Evolutionary conservation across 179 eudicot species (phyloP).

Genomic region (Drosera spatulata): DNA sequence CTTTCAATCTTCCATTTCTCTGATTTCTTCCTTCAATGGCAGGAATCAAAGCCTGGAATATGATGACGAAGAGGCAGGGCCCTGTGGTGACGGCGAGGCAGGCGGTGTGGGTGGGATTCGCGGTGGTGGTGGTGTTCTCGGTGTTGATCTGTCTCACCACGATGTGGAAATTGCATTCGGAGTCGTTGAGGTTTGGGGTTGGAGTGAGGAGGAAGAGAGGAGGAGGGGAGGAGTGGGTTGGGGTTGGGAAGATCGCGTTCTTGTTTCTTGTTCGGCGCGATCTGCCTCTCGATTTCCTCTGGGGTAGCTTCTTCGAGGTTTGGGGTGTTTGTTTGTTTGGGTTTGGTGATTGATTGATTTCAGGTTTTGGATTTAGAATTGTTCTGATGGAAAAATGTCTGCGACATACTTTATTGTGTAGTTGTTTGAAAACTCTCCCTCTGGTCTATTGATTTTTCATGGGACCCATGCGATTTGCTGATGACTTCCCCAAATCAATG

Average conservation of each 20-base stretch:
- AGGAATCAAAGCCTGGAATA: constrained; percentile 1
- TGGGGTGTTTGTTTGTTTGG: constrained; percentile 1
- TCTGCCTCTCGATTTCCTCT: constrained; percentile 87
- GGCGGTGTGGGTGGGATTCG: constrained; percentile 30
- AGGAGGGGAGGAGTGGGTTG: constrained; percentile 18
- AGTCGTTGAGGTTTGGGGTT: constrained; percentile 5
- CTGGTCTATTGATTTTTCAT: too few relatives aligned
- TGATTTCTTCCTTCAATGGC: constrained; percentile 6
- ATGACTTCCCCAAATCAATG: too few relatives aligned
- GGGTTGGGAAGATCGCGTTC: constrained; percentile 62
- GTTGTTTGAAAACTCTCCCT: too few relatives aligned
- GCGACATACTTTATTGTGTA: not conserved
- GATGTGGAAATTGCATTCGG: constrained; percentile 23
- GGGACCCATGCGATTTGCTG: too few relatives aligned
- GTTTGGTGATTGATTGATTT: not conserved
- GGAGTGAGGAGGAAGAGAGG: constrained; percentile 18
- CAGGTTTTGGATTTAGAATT: too few relatives aligned
- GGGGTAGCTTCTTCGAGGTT: constrained; percentile 91
- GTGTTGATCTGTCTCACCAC: constrained; percentile 33
- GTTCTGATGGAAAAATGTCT: too few relatives aligned
- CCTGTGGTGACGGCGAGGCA: constrained; percentile 11
- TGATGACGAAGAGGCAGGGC: constrained; percentile 29
- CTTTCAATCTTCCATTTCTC: too few relatives aligned
- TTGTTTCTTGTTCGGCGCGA: constrained; percentile 56
- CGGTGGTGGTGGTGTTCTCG: constrained; percentile 26